phyloP scores from a whole-genome alignment of 352 stramenopile genomes.

The Thalassiosira sp. region DNA sequence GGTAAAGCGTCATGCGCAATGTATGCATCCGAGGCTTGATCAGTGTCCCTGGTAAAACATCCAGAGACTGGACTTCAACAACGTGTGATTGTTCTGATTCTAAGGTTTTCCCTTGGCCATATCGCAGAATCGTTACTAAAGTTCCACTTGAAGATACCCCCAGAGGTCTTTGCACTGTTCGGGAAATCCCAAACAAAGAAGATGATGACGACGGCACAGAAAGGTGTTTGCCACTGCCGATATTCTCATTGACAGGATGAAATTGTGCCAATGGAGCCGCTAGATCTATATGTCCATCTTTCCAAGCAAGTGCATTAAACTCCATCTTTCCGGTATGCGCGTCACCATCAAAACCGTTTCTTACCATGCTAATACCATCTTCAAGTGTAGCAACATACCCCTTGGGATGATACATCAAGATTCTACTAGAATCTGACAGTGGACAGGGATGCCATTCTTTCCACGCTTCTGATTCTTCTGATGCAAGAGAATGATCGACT shows the following conservation, averaged over 20 bases:
- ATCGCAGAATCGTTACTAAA: constrained; percentile 35
- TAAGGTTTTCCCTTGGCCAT: constrained; percentile 1
- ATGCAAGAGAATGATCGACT: constrained; percentile 13
- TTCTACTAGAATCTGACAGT: constrained; percentile 50
- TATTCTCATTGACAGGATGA: constrained; percentile 2
- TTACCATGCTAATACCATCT: neutral
- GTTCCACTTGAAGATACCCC: constrained; percentile 37
- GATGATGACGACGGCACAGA: neutral
- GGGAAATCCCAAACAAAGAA: constrained; percentile 43
- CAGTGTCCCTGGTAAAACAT: constrained; percentile 48
- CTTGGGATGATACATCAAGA: constrained; percentile 38
- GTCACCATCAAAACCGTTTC: constrained; percentile 4
- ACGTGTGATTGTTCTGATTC: neutral
- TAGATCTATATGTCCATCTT: constrained; percentile 45
- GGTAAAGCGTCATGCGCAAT: constrained; percentile 41
- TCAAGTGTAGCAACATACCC: constrained; percentile 23
- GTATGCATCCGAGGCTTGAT: constrained; percentile 49
- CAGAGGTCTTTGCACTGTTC: constrained; percentile 38
- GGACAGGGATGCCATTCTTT: constrained; percentile 53
- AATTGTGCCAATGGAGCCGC: constrained; percentile 27
- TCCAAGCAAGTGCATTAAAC: constrained; percentile 30
- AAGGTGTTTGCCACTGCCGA: neutral
- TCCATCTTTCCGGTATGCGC: constrained; percentile 13
- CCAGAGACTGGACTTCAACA: constrained; percentile 43
- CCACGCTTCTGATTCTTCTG: constrained; percentile 24